Percentiles rank a stretch among this genome's conserved stretches.
Evolutionary conservation across 148 eudicot genomes (phyloP).

Genomic region (Diospyros lotus): DNA sequence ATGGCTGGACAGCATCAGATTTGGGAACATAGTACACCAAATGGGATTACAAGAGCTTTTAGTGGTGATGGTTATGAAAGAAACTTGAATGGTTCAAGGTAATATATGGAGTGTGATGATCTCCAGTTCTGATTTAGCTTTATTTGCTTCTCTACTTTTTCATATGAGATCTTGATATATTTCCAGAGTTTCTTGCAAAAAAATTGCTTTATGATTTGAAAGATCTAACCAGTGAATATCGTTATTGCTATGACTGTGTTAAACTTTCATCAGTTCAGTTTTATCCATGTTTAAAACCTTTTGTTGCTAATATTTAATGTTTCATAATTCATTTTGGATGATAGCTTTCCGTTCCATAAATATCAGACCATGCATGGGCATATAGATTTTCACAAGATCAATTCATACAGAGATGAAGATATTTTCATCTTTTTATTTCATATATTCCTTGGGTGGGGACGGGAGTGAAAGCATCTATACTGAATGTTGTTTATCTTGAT

Average conservation of each 20-base stretch:
- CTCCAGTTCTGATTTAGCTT: constrained; percentile 1
- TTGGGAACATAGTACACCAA: constrained; percentile 63
- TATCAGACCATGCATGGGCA: background rate
- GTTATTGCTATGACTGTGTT: background rate
- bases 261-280: background rate
- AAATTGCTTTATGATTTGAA: background rate
- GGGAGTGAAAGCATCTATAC: too few species aligned
- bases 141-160: constrained; percentile 10
- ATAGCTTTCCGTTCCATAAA: background rate
- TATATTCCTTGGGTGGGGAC: too few species aligned
- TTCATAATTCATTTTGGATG: background rate
- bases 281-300: background rate
- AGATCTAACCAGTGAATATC: background rate
- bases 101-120: constrained; percentile 6
- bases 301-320: background rate
- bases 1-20: constrained; percentile 99
- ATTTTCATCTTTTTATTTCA: too few species aligned
- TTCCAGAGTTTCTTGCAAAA: constrained; percentile 6
- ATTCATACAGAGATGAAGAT: too few species aligned
- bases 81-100: constrained; percentile 93
- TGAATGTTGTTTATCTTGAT: too few species aligned
- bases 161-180: background rate
- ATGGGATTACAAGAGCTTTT: constrained; percentile 65
- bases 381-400: background rate
- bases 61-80: constrained; percentile 98